A percentile compares a stretch with the other conserved stretches of the same genome.
phyloP scores from a whole-genome alignment of 2,329 filamentous ascomycete species.

The Penicillium sp. region DNA sequence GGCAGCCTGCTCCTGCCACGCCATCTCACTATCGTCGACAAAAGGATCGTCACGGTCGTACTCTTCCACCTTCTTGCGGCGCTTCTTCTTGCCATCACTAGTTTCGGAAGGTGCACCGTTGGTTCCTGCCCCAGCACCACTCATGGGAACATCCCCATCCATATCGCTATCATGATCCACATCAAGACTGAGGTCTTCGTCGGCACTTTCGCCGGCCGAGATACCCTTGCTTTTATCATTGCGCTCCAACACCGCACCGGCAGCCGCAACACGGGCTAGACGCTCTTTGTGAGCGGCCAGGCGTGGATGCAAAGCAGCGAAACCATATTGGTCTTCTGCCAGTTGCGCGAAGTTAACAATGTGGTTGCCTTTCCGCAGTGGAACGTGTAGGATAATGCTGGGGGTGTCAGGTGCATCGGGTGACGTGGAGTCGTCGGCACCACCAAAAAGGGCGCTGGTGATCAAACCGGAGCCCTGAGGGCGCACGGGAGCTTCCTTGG shows the following conservation, averaged over 20 bases:
- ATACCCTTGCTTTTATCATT: conserved; percentile 65
- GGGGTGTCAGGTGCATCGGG: conserved; percentile 51
- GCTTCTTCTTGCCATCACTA: conserved; percentile 68
- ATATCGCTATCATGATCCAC: conserved; percentile 65
- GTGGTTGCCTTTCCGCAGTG: conserved; percentile 75
- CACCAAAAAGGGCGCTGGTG: conserved; percentile 57
- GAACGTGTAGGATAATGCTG: conserved; percentile 79
- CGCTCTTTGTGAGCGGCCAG: conserved; percentile 83
- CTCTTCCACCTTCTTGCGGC: conserved; percentile 63
- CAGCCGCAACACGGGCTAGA: conserved; percentile 80
- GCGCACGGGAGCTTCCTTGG: conserved; percentile 54
- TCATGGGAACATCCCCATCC: conserved; percentile 44
- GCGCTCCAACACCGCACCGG: conserved; percentile 77
- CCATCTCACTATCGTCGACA: conserved; percentile 84
- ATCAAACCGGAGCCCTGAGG: conserved; percentile 61
- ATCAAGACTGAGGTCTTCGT: conserved; percentile 81
- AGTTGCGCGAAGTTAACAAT: conserved; percentile 93
- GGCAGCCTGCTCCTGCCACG: conserved; percentile 93
- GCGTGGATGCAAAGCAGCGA: conserved; percentile 86
- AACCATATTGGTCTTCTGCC: conserved; percentile 90
- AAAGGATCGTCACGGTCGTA: conserved; percentile 66
- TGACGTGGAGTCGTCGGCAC: conserved; percentile 44
- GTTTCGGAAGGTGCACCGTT: conserved; percentile 52
- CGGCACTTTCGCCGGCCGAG: conserved; percentile 67
- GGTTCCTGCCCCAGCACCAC: conserved; percentile 44